Evolutionary conservation across 495 filamentous ascomycete genomes (phyloP), one percentile per base, ranked within the genome.

Genomic region (Aspergillus haitiensis): DNA sequence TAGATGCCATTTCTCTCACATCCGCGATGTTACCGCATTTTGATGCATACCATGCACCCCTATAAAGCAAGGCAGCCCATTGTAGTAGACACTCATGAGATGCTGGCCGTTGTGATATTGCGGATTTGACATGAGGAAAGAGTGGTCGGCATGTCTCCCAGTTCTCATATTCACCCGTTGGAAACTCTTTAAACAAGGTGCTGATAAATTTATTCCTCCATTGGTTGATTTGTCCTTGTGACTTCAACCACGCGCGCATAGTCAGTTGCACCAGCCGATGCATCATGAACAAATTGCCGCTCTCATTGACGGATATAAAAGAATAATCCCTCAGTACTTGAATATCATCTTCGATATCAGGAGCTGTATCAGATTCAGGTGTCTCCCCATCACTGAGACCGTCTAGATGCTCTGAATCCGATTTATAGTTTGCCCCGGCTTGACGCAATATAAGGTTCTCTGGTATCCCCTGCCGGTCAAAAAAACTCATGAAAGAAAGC

Each of bases 261-360:
- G 73, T 69, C 27, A 81, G 55, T 63, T 82, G 75, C 15, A 83
- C 78, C 0, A 84, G 69, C 49, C 55, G 39, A 66, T 83, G 74
- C 71, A 82, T 84, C 58, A 75, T 68, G 56, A 79, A 82, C 0
- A 47, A 67, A 44, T 10, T 9, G 8, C 33, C 33, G 16, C 21
- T 34, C 34, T 63, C 34, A 16, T 11, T 62, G 8, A 63, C 50
- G 15, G 64, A 64, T 31, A 75, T 68, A 9, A 76, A 54, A 2
- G 67, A 73, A 47, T 70, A 76, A 31, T 65, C 60, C 52, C 60
- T 56, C 39, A 74, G 46, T 11, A 55, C 31, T 1, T n/a, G 6
- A 1, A 50, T 21, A 50, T 31, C 21, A 8, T 50, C 18, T 50
- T 50, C 47, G 5, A 50, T 32, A 7, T 50, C 61, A 10, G 21